Evolutionary conservation across 495 filamentous ascomycete species (phyloP).

Genomic region (Hypoxylon rickii): DNA sequence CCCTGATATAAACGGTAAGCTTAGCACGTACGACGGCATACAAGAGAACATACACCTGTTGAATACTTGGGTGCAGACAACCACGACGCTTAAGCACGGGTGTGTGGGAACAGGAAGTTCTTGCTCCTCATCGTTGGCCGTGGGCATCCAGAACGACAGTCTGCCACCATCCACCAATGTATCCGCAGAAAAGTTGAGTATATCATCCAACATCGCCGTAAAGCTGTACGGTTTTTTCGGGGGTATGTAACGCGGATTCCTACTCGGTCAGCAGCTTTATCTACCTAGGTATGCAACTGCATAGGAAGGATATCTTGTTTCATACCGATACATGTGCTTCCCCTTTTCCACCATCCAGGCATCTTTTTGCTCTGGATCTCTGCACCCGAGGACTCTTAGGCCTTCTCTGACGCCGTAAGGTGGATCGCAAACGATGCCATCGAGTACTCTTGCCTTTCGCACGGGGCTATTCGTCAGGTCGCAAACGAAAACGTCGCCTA

Average conservation of each 20-base stretch:
- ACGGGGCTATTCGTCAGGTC: conserved; percentile 91
- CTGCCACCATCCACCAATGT: conserved; percentile 83
- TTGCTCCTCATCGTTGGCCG: conserved; percentile 73
- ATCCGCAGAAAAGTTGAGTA: conserved; percentile 77
- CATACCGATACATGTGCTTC: conserved; percentile 70
- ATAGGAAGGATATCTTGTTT: conserved; percentile 37
- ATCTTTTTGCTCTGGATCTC: conserved; percentile 66
- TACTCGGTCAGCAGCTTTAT: conserved; percentile 41
- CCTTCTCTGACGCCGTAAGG: conserved; percentile 98
- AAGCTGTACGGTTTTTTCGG: conserved; percentile 94
- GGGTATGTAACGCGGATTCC: conserved; percentile 77
- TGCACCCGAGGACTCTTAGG: conserved; percentile 78
- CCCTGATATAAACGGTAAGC: conserved; percentile 58
- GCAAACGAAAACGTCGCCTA: conserved; percentile 78
- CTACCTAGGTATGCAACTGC: background rate
- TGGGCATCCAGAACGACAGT: conserved; percentile 96
- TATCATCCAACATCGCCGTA: conserved; percentile 82
- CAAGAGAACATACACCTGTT: conserved; percentile 68
- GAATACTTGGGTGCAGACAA: conserved; percentile 82
- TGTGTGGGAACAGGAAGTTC: conserved; percentile 80
- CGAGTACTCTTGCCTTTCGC: conserved; percentile 65
- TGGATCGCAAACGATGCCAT: conserved; percentile 95
- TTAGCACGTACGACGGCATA: conserved; percentile 5
- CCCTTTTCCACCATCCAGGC: conserved; percentile 70
- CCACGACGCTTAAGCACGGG: conserved; percentile 73